A percentile compares a stretch with the other conserved stretches of the same genome.
Evolutionary conservation across 1,139 yeast species (phyloP).

Genomic region (Yamadazyma oceani): DNA sequence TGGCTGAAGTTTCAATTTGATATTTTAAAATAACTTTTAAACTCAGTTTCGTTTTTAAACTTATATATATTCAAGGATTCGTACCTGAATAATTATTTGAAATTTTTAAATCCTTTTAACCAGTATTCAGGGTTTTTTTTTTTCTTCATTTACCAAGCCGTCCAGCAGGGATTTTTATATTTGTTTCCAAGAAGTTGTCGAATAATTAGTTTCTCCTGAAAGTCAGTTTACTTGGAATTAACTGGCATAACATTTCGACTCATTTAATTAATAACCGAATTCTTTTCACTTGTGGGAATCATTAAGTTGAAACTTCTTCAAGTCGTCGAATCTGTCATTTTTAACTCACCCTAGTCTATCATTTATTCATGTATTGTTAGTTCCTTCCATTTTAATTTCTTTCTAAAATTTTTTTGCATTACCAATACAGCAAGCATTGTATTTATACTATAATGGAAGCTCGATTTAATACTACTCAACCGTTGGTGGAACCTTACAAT

Average conservation of each 20-base stretch:
- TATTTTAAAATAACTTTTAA: too few relatives aligned
- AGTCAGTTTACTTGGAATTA: not conserved
- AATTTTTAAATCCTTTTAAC: too few relatives aligned
- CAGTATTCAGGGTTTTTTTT: not conserved
- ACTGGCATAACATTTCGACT: not conserved
- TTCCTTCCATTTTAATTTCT: slow-evolving; percentile 2
- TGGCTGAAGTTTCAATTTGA: too few relatives aligned
- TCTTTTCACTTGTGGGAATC: slow-evolving; percentile 13
- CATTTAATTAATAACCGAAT: not conserved
- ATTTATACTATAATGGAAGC: slow-evolving; percentile 7
- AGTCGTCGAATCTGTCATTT: slow-evolving; percentile 4
- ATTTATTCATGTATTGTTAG: slow-evolving; percentile 14
- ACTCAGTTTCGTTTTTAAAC: too few relatives aligned
- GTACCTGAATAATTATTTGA: not conserved
- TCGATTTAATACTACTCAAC: slow-evolving; percentile 22
- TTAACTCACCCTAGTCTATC: slow-evolving; percentile 32
- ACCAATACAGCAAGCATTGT: slow-evolving; percentile 2
- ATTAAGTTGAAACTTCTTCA: slow-evolving; percentile 17
- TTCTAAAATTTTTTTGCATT: slow-evolving; percentile 1
- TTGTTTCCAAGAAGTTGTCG: too few relatives aligned
- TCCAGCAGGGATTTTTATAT: too few relatives aligned
- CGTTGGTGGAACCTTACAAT: slow-evolving; percentile 23
- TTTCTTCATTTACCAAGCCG: not conserved
- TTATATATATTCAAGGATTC: not conserved
- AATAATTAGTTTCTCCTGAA: too few relatives aligned